These are phyloP conservation scores for Candida krabiensis DNA, from an alignment of 805 yeast species.

Conservation along the genomic window DNA sequence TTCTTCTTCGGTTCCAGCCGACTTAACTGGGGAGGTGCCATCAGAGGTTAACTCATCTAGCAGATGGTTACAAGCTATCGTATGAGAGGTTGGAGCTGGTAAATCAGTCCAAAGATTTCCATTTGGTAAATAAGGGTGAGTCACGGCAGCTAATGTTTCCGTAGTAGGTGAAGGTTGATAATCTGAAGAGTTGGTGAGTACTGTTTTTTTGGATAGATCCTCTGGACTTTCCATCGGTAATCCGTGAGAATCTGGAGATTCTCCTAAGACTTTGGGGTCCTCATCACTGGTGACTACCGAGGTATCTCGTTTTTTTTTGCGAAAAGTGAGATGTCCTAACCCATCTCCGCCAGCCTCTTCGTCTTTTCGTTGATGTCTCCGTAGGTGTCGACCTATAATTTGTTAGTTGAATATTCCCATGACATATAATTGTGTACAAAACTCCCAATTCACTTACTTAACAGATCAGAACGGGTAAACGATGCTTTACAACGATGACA, in stretches of 20 bases:
- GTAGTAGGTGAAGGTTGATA: neutral
- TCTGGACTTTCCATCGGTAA: too few relatives aligned
- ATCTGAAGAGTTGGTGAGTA: neutral
- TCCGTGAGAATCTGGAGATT: too few relatives aligned
- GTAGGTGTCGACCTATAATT: constrained; percentile 13
- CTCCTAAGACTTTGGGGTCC: too few relatives aligned
- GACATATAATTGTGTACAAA: neutral
- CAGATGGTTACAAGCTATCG: neutral
- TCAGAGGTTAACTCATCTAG: too few relatives aligned
- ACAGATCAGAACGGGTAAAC: constrained; percentile 14
- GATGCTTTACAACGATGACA: constrained; percentile 15
- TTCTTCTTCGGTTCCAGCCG: neutral
- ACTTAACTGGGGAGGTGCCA: too few relatives aligned
- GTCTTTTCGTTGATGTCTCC: constrained; percentile 17
- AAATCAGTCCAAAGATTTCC: too few relatives aligned
- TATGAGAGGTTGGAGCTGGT: neutral
- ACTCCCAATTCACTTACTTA: constrained; percentile 9
- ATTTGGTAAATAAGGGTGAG: too few relatives aligned
- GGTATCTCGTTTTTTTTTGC: constrained; percentile 2
- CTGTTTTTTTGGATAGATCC: neutral
- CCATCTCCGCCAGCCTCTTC: constrained; percentile 17
- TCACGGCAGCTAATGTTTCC: too few relatives aligned
- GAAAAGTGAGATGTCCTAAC: constrained; percentile 5
- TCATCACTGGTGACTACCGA: too few relatives aligned
- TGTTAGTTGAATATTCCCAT: constrained; percentile 1